These are phyloP conservation scores for Leccinum uliginosum DNA, from an alignment of 768 basidiomycete species.

Conservation along the genomic window DNA sequence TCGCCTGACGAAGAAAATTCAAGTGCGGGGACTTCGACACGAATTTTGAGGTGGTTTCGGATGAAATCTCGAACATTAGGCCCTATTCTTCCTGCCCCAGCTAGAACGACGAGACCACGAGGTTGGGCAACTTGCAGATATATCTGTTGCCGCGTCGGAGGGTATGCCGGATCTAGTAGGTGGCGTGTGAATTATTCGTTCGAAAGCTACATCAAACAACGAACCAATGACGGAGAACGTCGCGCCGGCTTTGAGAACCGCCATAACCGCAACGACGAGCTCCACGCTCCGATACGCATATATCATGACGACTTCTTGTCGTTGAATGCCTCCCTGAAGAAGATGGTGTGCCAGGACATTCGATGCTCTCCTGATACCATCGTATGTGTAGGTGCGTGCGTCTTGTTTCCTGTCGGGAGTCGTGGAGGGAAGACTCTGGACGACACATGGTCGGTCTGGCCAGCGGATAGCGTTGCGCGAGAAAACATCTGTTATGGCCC, in stretches of 20 bases:
- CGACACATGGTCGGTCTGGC: conserved; percentile 84
- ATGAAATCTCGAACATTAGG: conserved; percentile 84
- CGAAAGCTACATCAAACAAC: conserved; percentile 22
- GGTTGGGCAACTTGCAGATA: conserved; percentile 93
- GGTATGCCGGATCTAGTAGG: conserved; percentile 87
- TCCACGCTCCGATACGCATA: conserved; percentile 96
- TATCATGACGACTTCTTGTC: conserved; percentile 97
- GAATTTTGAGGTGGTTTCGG: conserved; percentile 70
- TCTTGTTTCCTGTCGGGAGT: conserved; percentile 42
- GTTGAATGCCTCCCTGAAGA: conserved; percentile 75
- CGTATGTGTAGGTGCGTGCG: conserved; percentile 67
- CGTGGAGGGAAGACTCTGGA: conserved; percentile 61
- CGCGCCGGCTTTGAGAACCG: conserved; percentile 90
- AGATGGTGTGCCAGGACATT: conserved; percentile 91
- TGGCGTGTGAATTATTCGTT: neutral
- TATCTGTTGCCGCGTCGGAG: conserved; percentile 85
- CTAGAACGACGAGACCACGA: conserved; percentile 84
- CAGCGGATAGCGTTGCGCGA: conserved; percentile 74
- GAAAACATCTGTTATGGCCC: conserved; percentile 95
- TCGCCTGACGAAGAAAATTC: conserved; percentile 62
- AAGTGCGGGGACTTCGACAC: conserved; percentile 87
- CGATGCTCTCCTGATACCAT: conserved; percentile 74
- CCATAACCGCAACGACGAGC: conserved; percentile 95
- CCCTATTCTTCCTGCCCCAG: conserved; percentile 80
- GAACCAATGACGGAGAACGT: conserved; percentile 96